These are phyloP conservation scores for Boletus edulis DNA, from an alignment of 768 basidiomycete species.

Conservation along the genomic window DNA sequence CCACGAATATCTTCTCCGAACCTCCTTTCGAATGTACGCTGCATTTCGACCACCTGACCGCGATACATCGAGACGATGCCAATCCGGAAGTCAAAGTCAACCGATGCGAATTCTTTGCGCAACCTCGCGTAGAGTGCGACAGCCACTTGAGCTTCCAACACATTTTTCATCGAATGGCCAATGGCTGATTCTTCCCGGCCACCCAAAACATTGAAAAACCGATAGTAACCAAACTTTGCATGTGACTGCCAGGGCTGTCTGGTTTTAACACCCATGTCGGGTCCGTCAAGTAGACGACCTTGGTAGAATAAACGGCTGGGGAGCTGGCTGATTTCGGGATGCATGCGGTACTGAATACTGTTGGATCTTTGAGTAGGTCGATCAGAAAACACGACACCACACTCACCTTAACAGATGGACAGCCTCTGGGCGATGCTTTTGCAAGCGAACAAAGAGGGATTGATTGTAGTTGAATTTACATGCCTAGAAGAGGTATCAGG, in stretches of 20 bases:
- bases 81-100: constrained; percentile 54
- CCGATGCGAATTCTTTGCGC: constrained; percentile 55
- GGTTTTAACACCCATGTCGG: constrained; percentile 83
- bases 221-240: constrained; percentile 78
- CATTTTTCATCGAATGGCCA: constrained; percentile 76
- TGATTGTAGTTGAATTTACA: constrained; percentile 78
- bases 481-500: constrained; percentile 42
- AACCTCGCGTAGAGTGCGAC: constrained; percentile 75
- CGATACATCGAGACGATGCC: constrained; percentile 93
- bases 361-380: not conserved
- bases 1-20: constrained; percentile 72
- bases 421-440: constrained; percentile 73
- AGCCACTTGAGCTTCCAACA: constrained; percentile 69
- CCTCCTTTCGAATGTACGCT: constrained; percentile 59
- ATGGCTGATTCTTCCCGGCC: constrained; percentile 57
- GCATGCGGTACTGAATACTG: constrained; percentile 99
- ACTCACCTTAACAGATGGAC: constrained; percentile 86
- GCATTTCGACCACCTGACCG: constrained; percentile 79
- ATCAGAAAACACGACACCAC: not conserved
- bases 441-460: constrained; percentile 89
- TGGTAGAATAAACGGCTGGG: constrained; percentile 90
- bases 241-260: constrained; percentile 81
- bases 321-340: constrained; percentile 88
- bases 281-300: constrained; percentile 78
- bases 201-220: constrained; percentile 77